These are phyloP conservation scores for Annona cherimola DNA, from an alignment of 164 flowering plant genomes.

Conservation along the genomic window DNA sequence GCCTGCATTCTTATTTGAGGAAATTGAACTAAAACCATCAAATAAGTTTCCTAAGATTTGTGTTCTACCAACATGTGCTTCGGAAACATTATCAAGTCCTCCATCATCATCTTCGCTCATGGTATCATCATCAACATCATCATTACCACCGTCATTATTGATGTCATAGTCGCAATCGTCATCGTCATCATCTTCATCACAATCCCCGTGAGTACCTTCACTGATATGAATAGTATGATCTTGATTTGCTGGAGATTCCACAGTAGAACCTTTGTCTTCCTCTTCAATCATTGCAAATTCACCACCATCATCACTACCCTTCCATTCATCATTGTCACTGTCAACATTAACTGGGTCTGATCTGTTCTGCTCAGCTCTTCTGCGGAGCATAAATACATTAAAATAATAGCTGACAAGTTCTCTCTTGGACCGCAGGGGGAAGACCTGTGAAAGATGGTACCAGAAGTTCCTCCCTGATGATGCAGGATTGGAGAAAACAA, in stretches of 20 bases:
- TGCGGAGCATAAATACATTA: slow-evolving; percentile 72
- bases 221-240: slow-evolving; percentile 3
- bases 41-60: not conserved
- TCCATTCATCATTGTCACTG: slow-evolving; percentile 75
- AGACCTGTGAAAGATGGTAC: slow-evolving; percentile 34
- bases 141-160: too few relatives aligned
- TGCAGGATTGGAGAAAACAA: slow-evolving; percentile 52
- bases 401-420: slow-evolving; percentile 78
- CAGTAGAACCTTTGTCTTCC: slow-evolving; percentile 41
- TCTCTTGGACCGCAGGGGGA: slow-evolving; percentile 42
- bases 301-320: slow-evolving; percentile 27
- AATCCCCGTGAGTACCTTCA: slow-evolving; percentile 5
- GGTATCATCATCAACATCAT: slow-evolving; percentile 15
- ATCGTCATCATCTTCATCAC: too few relatives aligned
- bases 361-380: slow-evolving; percentile 67
- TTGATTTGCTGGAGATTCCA: slow-evolving; percentile 33
- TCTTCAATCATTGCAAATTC: slow-evolving; percentile 25
- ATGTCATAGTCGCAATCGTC: too few relatives aligned
- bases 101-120: slow-evolving; percentile 20
- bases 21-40: slow-evolving; percentile 1
- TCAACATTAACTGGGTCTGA: slow-evolving; percentile 36
- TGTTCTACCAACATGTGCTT: not conserved
- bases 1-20: not conserved
- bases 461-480: slow-evolving; percentile 57
- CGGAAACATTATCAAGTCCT: slow-evolving; percentile 17